Percentiles rank a stretch among this genome's conserved stretches.
Evolutionary conservation across 1,284 basidiomycete genomes (phyloP).

Genomic region (Trametes polyzona): DNA sequence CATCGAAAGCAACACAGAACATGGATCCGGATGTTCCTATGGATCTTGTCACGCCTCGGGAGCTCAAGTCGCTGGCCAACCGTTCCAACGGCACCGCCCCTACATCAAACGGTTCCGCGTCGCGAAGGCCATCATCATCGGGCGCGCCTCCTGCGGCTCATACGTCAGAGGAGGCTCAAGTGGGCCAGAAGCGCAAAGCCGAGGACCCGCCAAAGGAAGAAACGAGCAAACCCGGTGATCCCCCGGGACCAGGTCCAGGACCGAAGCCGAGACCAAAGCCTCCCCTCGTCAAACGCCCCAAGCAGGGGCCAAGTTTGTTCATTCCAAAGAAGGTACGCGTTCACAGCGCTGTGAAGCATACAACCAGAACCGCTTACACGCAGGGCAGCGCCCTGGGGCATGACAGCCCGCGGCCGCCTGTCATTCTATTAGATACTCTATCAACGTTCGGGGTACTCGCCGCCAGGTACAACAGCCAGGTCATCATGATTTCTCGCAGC

Average conservation of each 20-base stretch:
- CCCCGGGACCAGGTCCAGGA: not conserved
- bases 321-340: conserved; percentile 35
- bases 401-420: not conserved
- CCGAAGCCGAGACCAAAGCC: conserved; percentile 22
- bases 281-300: conserved; percentile 33
- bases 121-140: conserved; percentile 3
- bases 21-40: conserved; percentile 8
- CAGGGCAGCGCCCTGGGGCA: not conserved
- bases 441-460: not conserved
- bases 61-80: conserved; percentile 21
- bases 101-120: not conserved
- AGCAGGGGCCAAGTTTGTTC: conserved; percentile 34
- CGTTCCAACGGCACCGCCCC: conserved; percentile 9
- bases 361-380: not conserved
- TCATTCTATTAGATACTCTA: not conserved
- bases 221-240: not conserved
- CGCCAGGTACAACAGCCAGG: not conserved
- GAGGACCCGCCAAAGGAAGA: conserved; percentile 17
- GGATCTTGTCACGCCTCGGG: conserved; percentile 23
- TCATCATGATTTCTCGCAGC: not conserved
- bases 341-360: no score
- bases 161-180: conserved; percentile 15
- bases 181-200: conserved; percentile 28
- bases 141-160: not conserved
- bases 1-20: not conserved